Evolutionary conservation across 495 filamentous ascomycete genomes (phyloP), one percentile per base, ranked within the genome.

Genomic region (Podospora tetraspora): DNA sequence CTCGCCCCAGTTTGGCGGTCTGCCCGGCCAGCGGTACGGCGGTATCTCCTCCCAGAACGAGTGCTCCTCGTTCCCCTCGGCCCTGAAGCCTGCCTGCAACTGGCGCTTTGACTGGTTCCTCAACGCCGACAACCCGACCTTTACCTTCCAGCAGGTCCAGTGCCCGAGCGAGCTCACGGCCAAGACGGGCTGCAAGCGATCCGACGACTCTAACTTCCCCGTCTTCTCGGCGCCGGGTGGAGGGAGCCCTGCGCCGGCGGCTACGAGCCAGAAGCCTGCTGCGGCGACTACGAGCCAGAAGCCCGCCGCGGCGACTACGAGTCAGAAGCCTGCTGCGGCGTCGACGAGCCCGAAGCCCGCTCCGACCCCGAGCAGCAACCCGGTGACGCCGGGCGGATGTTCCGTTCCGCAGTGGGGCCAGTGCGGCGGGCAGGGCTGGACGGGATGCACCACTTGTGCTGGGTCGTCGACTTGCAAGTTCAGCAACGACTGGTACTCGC

Each of bases 21-120:
- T 85, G 27, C 84, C 84, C 73, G 86, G 86, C 61, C 74, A 75
- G 19, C 79, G 79, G 37, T 88, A 88, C 76, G 86, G 85, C 57
- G 86, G 86, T 68, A 79, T 86, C 75, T 76, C 77, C 13, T 80
- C 75, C 57, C 78, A 79, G 61, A 76, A 76, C 66, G 73, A 81
- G 21, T 88, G 86, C 76, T 76, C 80, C 58, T 67, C 70, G 13
- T 83, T 88, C 76, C 85, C 85, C 11, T 75, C 74, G 19, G 76
- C 78, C 37, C 78, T 88, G 37, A 80, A 83, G 75, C 70, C 76
- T 19, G 86, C 85, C 29, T 88, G 86, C 77, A 73, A 81, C 61
- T 88, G 83, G 80, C 83, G 85, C 69, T 88, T 87, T 74, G 84
- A 87, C 74, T 88, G 84, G 83, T 86, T 87, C 75, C 62, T 79